Evolutionary conservation across 169 alveolate genomes (phyloP).

Genomic region (Eimeria maxima): DNA sequence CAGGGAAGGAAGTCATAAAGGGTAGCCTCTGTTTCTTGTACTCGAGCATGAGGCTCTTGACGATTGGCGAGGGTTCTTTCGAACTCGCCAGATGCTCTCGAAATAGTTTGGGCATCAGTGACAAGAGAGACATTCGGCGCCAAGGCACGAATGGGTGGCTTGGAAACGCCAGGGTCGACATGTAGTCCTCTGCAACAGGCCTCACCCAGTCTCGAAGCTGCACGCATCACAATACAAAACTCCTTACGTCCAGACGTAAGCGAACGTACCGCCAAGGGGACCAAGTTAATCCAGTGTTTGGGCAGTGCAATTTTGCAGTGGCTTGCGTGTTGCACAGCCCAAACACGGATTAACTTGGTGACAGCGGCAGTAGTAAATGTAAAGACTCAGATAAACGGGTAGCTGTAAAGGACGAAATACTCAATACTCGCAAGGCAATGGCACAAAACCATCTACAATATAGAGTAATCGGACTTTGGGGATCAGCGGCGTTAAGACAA

Average conservation of each 20-base stretch:
- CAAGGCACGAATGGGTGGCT: conserved; percentile 71
- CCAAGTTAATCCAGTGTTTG: no score
- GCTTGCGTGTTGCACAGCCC: not conserved
- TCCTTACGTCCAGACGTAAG: not conserved
- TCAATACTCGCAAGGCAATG: not conserved
- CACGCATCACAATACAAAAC: not conserved
- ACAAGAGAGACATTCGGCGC: conserved; percentile 38
- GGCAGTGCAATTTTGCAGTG: not conserved
- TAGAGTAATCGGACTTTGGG: conserved; percentile 4
- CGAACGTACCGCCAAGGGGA: not conserved
- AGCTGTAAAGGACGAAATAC: not conserved
- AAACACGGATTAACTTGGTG: not conserved
- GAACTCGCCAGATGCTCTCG: conserved; percentile 59
- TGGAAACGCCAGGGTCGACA: conserved; percentile 62
- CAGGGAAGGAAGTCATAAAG: conserved; percentile 48
- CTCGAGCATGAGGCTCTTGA: conserved; percentile 53
- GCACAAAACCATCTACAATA: not conserved
- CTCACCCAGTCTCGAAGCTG: conserved; percentile 77
- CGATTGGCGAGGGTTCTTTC: conserved; percentile 57
- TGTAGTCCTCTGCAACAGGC: conserved; percentile 68
- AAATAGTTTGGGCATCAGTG: conserved; percentile 56
- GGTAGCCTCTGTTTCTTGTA: conserved; percentile 68
- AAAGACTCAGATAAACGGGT: not conserved
- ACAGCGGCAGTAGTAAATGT: not conserved
- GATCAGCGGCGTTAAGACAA: conserved; percentile 24